A percentile compares a stretch with the other conserved stretches of the same genome.
Evolutionary conservation across 352 stramenopile genomes (phyloP).

Genomic region (Phytopythium boreale): DNA sequence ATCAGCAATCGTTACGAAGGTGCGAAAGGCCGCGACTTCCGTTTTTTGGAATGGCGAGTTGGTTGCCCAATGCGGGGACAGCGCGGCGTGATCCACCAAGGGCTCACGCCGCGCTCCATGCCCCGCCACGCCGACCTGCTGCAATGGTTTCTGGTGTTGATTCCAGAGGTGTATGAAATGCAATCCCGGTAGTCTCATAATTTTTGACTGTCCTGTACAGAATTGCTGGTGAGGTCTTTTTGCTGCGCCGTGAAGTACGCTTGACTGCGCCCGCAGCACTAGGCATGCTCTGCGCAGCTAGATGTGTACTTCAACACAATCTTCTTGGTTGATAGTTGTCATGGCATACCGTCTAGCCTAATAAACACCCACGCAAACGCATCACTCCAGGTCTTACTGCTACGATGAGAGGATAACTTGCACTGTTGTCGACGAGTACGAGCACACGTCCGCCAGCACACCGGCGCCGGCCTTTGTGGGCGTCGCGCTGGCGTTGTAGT

Average conservation of each 20-base stretch:
- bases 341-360: not conserved
- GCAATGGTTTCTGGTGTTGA: no score
- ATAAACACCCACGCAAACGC: not conserved
- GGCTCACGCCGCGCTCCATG: no score
- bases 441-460: slow-evolving; percentile 19
- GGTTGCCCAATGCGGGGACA: not conserved
- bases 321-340: not conserved
- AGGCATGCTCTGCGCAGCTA: no score
- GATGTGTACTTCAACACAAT: not conserved
- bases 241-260: no score
- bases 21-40: not conserved
- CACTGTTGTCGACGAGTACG: slow-evolving; percentile 24
- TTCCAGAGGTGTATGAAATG: no score
- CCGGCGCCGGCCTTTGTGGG: slow-evolving; percentile 27
- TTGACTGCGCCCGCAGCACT: no score
- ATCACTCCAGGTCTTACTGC: not conserved
- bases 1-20: not conserved
- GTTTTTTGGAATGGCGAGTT: not conserved
- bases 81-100: no score
- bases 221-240: no score
- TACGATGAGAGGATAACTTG: slow-evolving; percentile 16
- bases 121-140: no score
- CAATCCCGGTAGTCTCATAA: no score
- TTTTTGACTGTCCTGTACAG: no score
- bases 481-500: slow-evolving; percentile 26